Base-by-base conservation (phyloP, 352 stramenopile species). In the Bremia lactucae region DNA sequence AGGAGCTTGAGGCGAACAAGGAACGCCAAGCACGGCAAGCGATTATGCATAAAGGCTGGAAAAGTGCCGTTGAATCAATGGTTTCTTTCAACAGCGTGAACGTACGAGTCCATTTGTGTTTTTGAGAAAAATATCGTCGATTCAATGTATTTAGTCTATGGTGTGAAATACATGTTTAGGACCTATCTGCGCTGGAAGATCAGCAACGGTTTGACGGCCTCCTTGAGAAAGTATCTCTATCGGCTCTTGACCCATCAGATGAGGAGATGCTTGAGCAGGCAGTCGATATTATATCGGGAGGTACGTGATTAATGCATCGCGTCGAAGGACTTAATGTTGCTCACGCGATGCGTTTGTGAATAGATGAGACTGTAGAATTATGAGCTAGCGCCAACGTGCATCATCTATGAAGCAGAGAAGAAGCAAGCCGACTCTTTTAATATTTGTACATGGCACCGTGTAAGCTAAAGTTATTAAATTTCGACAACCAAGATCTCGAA, bases 21-120 rank as follows among this genome's bases (percentile, higher is more conserved):
- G 80, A 93, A 45, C 73, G 78, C 6, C 78, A 91, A 61, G 85
- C 85, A 16, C 72, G 77, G 16, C 80, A 92, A 59, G 77, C 80
- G 21, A 89, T 93, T 45, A 87, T 93, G 75, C 77, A 93, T 16
- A 85, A 89, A 55, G 80, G 80, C 6, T 93, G 80, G 80, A 93
- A 87, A 53, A 84, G 74, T 39, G 80, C 80, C 5, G 77, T 87
- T 22, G 75, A 88, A 21, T 78, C 76, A 14, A 90, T 87, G 72
- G 78, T 87, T 45, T 65, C 62, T 11, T 69, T 82, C 46, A 84
- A 72, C 43, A 80, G 62, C 23, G 74, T 87, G 36, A 62, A 48
- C 42, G 53, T 62, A 62, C 42, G 53, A 46, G 4, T 19, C 20
- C 18, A 16, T 15, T 19, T n/a, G 28, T 36, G 6, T 46, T 6